These are phyloP conservation scores for Kazachstania psychrophila DNA, from an alignment of 805 yeast species.

Conservation along the genomic window DNA sequence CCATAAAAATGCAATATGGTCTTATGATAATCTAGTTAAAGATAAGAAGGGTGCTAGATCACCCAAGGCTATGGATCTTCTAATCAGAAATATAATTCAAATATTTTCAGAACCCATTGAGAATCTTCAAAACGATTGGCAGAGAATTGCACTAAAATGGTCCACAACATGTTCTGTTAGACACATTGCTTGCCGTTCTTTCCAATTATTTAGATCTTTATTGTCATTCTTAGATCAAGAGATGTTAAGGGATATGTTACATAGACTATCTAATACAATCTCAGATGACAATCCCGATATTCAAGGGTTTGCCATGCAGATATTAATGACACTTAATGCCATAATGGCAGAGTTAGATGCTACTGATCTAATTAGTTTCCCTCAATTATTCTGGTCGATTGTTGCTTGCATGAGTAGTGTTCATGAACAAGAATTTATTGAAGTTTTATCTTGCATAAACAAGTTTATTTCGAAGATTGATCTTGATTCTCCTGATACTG, in stretches of 20 bases:
- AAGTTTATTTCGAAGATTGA: conserved; percentile 83
- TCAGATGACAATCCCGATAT: conserved; percentile 84
- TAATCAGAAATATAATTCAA: conserved; percentile 54
- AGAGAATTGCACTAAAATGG: conserved; percentile 75
- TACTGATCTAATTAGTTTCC: conserved; percentile 71
- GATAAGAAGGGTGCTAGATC: conserved; percentile 75
- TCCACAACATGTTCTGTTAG: conserved; percentile 96
- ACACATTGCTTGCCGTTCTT: conserved; percentile 93
- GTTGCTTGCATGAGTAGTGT: conserved; percentile 85
- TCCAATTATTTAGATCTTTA: conserved; percentile 82
- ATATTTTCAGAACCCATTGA: conserved; percentile 42
- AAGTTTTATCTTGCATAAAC: conserved; percentile 70
- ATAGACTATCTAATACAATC: conserved; percentile 83
- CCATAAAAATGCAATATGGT: conserved; percentile 53
- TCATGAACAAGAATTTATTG: conserved; percentile 89
- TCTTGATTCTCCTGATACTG: conserved; percentile 75
- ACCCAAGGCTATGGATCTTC: conserved; percentile 73
- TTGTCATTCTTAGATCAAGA: conserved; percentile 72
- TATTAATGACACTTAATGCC: conserved; percentile 89
- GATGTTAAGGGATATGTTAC: conserved; percentile 90
- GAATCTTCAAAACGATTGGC: conserved; percentile 71
- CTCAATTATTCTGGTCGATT: conserved; percentile 91
- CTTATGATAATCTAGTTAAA: conserved; percentile 73
- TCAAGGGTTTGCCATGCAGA: conserved; percentile 96
- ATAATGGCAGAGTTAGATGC: conserved; percentile 78